phyloP scores from a whole-genome alignment of 192 early-diverging fungal genomes.

The Linnemannia hyalina region DNA sequence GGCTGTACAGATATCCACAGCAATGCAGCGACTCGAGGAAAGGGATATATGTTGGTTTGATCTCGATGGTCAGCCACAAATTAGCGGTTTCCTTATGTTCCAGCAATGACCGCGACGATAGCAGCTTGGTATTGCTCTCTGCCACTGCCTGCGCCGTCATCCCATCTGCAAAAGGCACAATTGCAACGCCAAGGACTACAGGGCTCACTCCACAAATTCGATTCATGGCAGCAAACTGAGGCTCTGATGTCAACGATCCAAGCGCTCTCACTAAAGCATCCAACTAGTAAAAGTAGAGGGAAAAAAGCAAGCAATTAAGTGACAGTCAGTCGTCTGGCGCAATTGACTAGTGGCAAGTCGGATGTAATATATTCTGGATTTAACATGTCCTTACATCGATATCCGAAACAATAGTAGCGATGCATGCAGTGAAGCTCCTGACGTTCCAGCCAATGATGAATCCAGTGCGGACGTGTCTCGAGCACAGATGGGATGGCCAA shows the following conservation, averaged over 20 bases:
- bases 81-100: constrained; percentile 55
- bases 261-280: constrained; percentile 35
- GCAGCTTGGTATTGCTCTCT: constrained; percentile 40
- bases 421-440: constrained; percentile 61
- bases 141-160: constrained; percentile 32
- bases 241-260: constrained; percentile 31
- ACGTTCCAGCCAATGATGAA: constrained; percentile 70
- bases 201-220: constrained; percentile 37
- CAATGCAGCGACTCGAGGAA: constrained; percentile 55
- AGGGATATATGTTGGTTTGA: constrained; percentile 58
- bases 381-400: constrained; percentile 55
- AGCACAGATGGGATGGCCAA: constrained; percentile 68
- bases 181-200: constrained; percentile 42
- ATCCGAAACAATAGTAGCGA: constrained; percentile 63
- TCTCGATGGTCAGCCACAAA: constrained; percentile 58
- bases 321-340: not conserved
- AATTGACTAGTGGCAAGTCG: not conserved
- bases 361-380: not conserved
- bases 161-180: constrained; percentile 45
- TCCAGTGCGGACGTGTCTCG: constrained; percentile 56
- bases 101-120: constrained; percentile 30
- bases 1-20: constrained; percentile 55
- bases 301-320: not conserved
- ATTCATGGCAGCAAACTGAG: constrained; percentile 40
- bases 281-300: constrained; percentile 10